These are phyloP conservation scores for Nepenthes gracilis DNA, from an alignment of 148 eudicot genomes.

Conservation along the genomic window DNA sequence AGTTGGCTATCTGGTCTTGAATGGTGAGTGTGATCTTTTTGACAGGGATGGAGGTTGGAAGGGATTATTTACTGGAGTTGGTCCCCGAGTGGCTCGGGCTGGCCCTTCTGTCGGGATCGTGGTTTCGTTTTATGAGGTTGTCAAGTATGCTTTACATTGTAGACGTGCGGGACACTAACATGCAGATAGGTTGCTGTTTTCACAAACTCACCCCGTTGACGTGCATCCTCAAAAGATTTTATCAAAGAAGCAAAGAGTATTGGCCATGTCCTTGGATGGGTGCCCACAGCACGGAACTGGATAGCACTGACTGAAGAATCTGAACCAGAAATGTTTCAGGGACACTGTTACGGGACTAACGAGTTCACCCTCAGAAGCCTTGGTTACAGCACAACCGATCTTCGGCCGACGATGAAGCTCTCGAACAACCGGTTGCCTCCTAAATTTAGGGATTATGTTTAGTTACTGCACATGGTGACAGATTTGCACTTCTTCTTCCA, in stretches of 20 bases:
- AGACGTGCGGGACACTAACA: not conserved
- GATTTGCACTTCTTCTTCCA: no score
- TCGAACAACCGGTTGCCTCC: no score
- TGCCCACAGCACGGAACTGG: not conserved
- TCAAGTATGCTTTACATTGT: conserved; percentile 38
- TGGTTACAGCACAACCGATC: no score
- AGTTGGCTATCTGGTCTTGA: not conserved
- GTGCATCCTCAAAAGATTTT: not conserved
- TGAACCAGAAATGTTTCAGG: not conserved
- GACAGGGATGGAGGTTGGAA: conserved; percentile 81
- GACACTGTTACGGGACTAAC: no score
- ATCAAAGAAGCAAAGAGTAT: no score
- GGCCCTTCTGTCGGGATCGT: conserved; percentile 96
- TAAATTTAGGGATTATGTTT: no score
- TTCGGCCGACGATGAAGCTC: no score
- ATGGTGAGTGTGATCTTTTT: not conserved
- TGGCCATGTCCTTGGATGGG: no score
- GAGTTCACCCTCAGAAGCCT: no score
- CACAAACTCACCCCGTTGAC: not conserved
- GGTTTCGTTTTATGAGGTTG: conserved; percentile 81
- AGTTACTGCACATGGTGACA: no score
- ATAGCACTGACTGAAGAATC: not conserved
- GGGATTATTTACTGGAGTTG: conserved; percentile 71
- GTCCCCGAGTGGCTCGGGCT: conserved; percentile 87
- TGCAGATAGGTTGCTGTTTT: no score